phyloP scores from a whole-genome alignment of 768 basidiomycete species.

The Leccinum boreale region DNA sequence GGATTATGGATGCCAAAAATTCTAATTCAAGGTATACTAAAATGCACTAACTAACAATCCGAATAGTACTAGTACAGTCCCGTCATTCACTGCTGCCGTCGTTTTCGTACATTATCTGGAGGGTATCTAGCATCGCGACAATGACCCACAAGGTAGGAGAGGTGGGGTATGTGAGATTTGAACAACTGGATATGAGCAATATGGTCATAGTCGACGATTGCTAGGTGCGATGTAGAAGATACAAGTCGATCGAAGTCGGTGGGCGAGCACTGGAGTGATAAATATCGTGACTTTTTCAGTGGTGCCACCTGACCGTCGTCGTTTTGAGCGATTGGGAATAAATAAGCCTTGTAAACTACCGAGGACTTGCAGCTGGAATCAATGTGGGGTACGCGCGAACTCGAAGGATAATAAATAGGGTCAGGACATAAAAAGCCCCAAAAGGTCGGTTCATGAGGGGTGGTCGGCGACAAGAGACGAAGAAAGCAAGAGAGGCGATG shows the following conservation, averaged over 20 bases:
- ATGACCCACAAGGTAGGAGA: slow-evolving; percentile 18
- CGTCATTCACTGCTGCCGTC: slow-evolving; percentile 24
- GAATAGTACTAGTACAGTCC: slow-evolving; percentile 33
- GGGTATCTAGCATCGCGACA: slow-evolving; percentile 35
- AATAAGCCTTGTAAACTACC: slow-evolving; percentile 26
- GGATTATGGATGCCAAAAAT: slow-evolving; percentile 23
- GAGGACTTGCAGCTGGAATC: slow-evolving; percentile 8
- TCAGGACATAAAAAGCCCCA: slow-evolving; percentile 14
- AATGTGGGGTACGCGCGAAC: slow-evolving; percentile 16
- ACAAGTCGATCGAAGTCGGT: slow-evolving; percentile 22
- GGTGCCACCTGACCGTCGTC: slow-evolving; percentile 23
- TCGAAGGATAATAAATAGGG: slow-evolving; percentile 29
- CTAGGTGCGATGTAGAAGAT: slow-evolving; percentile 26
- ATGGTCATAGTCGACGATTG: slow-evolving; percentile 28
- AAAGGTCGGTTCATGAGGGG: slow-evolving; percentile 12
- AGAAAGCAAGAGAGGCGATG: slow-evolving; percentile 27
- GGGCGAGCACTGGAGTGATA: slow-evolving; percentile 16
- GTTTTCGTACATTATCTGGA: slow-evolving; percentile 25
- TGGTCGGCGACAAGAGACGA: slow-evolving; percentile 20
- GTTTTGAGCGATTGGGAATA: slow-evolving; percentile 30
- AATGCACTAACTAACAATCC: slow-evolving; percentile 30
- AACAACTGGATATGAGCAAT: slow-evolving; percentile 28
- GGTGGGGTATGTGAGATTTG: slow-evolving; percentile 14
- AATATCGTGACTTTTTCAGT: slow-evolving; percentile 23
- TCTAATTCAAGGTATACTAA: slow-evolving; percentile 37